Percentiles rank a stretch among this genome's conserved stretches.
These are phyloP conservation scores for Globisporangium acanthophoron DNA, from an alignment of 352 stramenopile species.

Conservation along the genomic window DNA sequence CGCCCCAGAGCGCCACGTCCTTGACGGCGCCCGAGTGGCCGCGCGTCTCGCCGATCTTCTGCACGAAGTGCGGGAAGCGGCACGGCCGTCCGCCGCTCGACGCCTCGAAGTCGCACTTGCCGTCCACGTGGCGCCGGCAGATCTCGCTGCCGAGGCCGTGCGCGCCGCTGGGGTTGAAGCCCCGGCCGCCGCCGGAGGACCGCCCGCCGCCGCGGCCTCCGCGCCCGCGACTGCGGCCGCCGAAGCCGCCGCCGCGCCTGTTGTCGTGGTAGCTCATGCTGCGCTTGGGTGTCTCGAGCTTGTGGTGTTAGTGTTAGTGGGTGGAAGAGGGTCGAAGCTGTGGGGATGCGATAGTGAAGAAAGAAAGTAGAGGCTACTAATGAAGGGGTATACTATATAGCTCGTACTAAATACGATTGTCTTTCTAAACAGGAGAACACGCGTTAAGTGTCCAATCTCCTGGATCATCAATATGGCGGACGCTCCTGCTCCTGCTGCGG, in stretches of 20 bases:
- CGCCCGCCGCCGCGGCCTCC: constrained; percentile 26
- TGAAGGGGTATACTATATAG: no score
- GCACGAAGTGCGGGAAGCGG: constrained; percentile 76
- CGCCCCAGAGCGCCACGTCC: constrained; percentile 71
- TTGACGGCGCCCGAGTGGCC: constrained; percentile 70
- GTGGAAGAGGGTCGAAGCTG: neutral
- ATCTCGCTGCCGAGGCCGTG: constrained; percentile 51
- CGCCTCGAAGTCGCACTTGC: constrained; percentile 54
- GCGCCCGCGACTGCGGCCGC: constrained; percentile 49
- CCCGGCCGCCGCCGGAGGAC: constrained; percentile 26
- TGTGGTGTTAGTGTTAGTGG: neutral
- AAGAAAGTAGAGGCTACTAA: no score
- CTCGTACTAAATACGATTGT: no score
- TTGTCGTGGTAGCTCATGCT: constrained; percentile 66
- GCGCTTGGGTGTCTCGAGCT: no score
- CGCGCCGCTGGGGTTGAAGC: constrained; percentile 17
- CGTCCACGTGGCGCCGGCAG: constrained; percentile 58
- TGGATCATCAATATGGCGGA: constrained; percentile 1
- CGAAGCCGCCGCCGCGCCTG: constrained; percentile 36
- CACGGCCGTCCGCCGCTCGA: constrained; percentile 45
- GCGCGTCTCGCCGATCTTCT: constrained; percentile 76
- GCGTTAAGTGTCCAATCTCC: neutral
- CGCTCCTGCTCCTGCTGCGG: neutral
- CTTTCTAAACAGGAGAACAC: neutral
- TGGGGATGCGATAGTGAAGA: no score